These are phyloP conservation scores for Spinacia oleracea DNA, from an alignment of 179 eudicot genomes.

Conservation along the genomic window DNA sequence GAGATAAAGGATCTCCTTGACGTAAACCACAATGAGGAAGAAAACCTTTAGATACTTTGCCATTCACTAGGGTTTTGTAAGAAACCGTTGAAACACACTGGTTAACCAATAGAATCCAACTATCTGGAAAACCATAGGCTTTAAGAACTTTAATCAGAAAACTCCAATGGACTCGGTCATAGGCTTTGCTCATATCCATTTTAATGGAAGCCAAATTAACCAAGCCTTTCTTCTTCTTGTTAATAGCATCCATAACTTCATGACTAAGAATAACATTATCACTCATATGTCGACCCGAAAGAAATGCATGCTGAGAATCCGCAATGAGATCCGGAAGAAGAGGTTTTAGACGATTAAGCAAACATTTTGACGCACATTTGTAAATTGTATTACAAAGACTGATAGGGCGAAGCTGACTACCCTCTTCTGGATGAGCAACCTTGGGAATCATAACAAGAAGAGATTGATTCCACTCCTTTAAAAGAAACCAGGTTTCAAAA, in stretches of 20 bases:
- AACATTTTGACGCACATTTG: neutral
- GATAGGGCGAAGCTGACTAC: neutral
- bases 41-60: no score
- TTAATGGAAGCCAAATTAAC: neutral
- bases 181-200: neutral
- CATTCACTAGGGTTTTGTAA: no score
- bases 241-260: neutral
- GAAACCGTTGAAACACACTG: neutral
- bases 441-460: no score
- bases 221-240: neutral
- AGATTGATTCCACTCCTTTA: no score
- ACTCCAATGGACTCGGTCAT: neutral
- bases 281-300: neutral
- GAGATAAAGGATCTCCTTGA: no score
- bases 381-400: neutral
- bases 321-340: neutral
- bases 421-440: no score
- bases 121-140: neutral
- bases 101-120: neutral
- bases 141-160: no score
- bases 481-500: no score
- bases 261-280: neutral
- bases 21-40: no score
- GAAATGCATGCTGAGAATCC: neutral
- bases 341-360: neutral